Base-by-base conservation (phyloP, 2,329 filamentous ascomycete genomes). In the Tolypocladium tropicale region DNA sequence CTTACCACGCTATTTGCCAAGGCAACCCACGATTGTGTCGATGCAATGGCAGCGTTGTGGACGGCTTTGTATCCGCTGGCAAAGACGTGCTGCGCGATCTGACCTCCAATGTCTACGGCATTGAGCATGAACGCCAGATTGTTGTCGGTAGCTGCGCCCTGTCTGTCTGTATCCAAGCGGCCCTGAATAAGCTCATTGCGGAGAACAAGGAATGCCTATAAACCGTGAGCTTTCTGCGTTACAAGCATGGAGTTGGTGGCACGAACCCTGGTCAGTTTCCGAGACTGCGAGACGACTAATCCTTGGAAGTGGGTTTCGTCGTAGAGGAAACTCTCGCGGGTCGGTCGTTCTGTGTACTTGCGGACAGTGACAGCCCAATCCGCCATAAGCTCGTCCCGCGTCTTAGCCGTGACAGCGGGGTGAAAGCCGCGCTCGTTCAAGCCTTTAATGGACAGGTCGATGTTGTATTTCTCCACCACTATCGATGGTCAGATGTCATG, bases 1-100 rank as follows among this genome's bases (percentile, higher is more conserved):
- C 64, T 53, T 53, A 68, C 67, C 32, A 65, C 60, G 3, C 62
- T 65, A 5, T 53, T 56, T 7, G 60, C 58, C 4, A 71, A 25
- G 2, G 62, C 54, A 3, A 52, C 39, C 63, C 67, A 72, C 6
- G 60, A 53, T 5, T 56, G 14, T 2, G 59, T 62, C 21, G 61
- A 63, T 3, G 63, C 57, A 2, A 61, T 39, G 0, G 67, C 64
- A 6, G 68, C 36, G 1, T 58, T 58, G 5, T 66, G 53, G 0
- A 67, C 57, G 2, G 62, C 43, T 12, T 57, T 60, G 53, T 64
- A 60, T 0, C 70, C 70, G 1, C 63, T 25, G 1, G 56, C 57
- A 1, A 66, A 66, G 21, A 67, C 18, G 5, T 25, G 14, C 4
- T 59, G 46, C 12, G 60, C 32, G 4, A 65, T 53, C 14, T 54